Conservation (phyloP, 2,329 filamentous ascomycete species). For the Sclerotinia nivalis region DNA sequence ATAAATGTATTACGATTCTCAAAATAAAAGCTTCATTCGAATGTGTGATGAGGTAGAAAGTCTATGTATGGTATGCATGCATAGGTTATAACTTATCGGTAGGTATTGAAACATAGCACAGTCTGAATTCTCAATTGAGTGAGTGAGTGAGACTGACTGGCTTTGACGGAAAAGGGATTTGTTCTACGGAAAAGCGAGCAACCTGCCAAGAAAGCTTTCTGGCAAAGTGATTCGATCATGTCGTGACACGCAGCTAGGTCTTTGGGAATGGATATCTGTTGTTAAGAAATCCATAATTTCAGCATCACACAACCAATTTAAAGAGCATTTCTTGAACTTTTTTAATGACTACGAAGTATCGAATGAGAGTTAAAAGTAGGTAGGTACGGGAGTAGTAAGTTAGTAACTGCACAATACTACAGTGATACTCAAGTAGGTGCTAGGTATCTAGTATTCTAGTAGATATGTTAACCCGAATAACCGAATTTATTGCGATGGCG, state of each 20-base stretch:
- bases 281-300: background rate
- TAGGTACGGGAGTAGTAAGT: background rate
- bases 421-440: no score
- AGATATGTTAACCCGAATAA: conserved; percentile 20
- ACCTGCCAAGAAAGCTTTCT: background rate
- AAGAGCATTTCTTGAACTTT: no score
- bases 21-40: background rate
- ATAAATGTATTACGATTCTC: conserved; percentile 8
- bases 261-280: background rate
- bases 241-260: background rate
- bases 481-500: conserved; percentile 19
- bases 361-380: background rate
- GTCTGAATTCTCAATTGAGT: background rate
- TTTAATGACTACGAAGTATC: background rate
- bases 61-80: background rate
- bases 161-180: background rate
- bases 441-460: no score
- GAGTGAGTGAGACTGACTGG: background rate
- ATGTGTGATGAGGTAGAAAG: background rate
- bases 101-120: background rate
- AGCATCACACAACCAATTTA: background rate
- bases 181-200: background rate
- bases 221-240: background rate
- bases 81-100: background rate
- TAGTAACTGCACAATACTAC: no score